Base-by-base conservation (phyloP, 1,139 yeast genomes). In the Blastobotrys arbuscula region DNA sequence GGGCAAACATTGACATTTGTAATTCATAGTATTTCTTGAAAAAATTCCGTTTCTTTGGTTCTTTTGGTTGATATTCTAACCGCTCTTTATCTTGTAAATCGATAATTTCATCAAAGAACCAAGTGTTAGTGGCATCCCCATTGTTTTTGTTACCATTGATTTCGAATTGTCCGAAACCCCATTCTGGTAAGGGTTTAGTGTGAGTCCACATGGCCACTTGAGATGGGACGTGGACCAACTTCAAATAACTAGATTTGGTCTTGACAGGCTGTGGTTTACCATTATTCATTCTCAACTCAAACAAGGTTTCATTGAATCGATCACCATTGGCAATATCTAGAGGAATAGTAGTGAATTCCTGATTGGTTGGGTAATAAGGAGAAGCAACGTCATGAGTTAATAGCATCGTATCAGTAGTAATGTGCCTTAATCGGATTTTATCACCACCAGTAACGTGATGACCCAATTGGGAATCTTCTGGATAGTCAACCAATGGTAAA, bases 371-470 rank as follows among this genome's bases (percentile, higher is more conserved):
- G 63, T 71, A 84, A 54, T 81, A 74, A 28, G 97, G 97, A n/a
- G 97, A 90, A 1, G 98, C 98, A 47, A 92, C 98, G 65, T 92
- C 99, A 65, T 92, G 99, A 26, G 98, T 81, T 58, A 88, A 72
- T 55, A 92, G 70, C 59, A 72, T 84, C 2, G 95, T 84, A 53
- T 88, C 78, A 2, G 97, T 90, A 16, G 75, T 80, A 36, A 88
- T 78, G 60, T 92, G 99, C 65, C 79, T 82, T 52, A 92, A 74
- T 70, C 97, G 83, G 50, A 94, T 72, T 20, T 78, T 68, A 61
- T 86, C 94, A 54, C 83, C 82, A 53, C 79, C 75, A 23, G 59
- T 61, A 28, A 84, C 81, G 2, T 77, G 71, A 42, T 66, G 68
- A 24, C 83, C 80, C 4, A 66, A 63, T 28, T 65, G 66, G 15